These are phyloP conservation scores for Hypoxylon lienhwacheense DNA, from an alignment of 495 filamentous ascomycete species.

Conservation along the genomic window DNA sequence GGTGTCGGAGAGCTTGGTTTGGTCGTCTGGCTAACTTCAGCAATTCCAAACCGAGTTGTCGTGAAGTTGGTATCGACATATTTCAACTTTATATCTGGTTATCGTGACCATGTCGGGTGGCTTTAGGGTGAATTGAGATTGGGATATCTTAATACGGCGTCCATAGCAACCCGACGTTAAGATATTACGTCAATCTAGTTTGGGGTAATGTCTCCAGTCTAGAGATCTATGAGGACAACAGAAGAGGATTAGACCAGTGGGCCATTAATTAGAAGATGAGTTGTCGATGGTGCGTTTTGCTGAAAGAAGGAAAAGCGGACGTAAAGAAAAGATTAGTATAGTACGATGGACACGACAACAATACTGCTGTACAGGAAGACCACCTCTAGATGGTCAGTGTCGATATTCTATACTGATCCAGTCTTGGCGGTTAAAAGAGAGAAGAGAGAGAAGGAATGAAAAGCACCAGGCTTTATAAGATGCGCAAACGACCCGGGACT, in stretches of 20 bases:
- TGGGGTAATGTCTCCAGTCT: not conserved
- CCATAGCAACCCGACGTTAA: conserved; percentile 20
- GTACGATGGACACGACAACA: not conserved
- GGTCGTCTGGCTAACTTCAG: conserved; percentile 4
- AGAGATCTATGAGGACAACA: not conserved
- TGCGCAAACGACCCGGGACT: conserved; percentile 6
- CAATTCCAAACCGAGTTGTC: conserved; percentile 16
- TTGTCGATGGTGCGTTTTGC: too few species aligned
- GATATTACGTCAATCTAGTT: not conserved
- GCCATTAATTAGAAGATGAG: too few species aligned
- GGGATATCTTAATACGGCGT: not conserved
- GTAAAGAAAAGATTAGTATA: not conserved
- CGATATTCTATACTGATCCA: not conserved
- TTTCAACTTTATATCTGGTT: not conserved
- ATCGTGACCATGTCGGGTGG: not conserved
- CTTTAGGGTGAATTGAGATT: conserved; percentile 6
- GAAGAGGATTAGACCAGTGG: too few species aligned
- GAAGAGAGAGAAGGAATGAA: not conserved
- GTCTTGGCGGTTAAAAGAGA: not conserved
- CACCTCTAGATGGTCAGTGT: conserved; percentile 1
- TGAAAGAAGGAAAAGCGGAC: too few species aligned
- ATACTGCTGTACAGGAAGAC: not conserved
- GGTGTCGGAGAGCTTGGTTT: not conserved
- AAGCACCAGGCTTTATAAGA: not conserved
- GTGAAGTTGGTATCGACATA: conserved; percentile 26